Percentiles rank a stretch among this genome's conserved stretches.
Evolutionary conservation across 768 basidiomycete species (phyloP).

Genomic region (Suillus ampliporus): DNA sequence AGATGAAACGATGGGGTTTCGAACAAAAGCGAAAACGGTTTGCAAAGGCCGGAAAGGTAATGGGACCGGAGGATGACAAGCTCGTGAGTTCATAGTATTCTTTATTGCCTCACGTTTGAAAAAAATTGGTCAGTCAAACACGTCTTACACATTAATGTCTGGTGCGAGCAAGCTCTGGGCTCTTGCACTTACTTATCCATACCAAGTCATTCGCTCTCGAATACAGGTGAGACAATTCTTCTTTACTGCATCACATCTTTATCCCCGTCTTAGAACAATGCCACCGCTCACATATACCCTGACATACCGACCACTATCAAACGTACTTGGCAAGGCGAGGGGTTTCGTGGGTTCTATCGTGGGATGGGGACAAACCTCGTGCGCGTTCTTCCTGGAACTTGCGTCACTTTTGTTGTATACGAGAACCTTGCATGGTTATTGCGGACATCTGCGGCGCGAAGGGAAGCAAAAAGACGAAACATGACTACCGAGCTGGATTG

Average conservation of each 20-base stretch:
- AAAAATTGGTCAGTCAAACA: constrained; percentile 70
- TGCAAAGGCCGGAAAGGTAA: constrained; percentile 62
- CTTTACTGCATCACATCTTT: constrained; percentile 11
- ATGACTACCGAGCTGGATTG: background rate
- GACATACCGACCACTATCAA: constrained; percentile 82
- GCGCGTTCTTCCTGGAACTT: constrained; percentile 94
- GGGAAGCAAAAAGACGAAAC: constrained; percentile 36
- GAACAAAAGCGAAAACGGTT: constrained; percentile 73
- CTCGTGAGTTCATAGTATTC: constrained; percentile 59
- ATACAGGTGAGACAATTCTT: constrained; percentile 69
- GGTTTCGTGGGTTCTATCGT: constrained; percentile 88
- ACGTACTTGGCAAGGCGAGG: constrained; percentile 83
- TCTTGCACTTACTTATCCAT: constrained; percentile 89
- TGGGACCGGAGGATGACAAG: constrained; percentile 80
- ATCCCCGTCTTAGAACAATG: constrained; percentile 58
- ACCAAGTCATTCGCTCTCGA: constrained; percentile 94
- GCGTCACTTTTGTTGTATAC: constrained; percentile 98
- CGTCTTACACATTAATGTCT: constrained; percentile 90
- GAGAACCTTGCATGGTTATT: constrained; percentile 89
- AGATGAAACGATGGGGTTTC: constrained; percentile 91
- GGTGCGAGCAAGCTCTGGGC: constrained; percentile 89
- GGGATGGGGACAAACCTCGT: constrained; percentile 94
- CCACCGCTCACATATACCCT: constrained; percentile 71
- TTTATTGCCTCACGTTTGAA: constrained; percentile 3
- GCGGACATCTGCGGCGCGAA: constrained; percentile 64